Evolutionary conservation across 805 yeast species (phyloP).

Genomic region (Candida succiphila): DNA sequence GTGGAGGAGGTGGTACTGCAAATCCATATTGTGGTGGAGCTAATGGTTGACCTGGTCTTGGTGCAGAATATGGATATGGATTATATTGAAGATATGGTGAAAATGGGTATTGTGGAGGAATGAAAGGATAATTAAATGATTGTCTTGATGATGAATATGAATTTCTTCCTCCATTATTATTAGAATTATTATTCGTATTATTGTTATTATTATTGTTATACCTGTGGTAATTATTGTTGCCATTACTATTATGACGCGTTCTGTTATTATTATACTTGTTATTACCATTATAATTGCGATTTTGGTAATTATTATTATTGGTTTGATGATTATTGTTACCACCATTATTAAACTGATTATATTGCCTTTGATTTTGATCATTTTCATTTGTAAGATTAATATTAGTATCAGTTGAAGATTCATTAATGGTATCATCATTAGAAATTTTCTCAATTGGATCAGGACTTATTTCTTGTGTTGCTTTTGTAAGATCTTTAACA

Average conservation of each 20-base stretch:
- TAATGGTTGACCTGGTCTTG: too few relatives aligned
- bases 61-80: neutral
- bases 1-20: neutral
- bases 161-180: slow-evolving; percentile 4
- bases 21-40: slow-evolving; percentile 1
- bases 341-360: too few relatives aligned
- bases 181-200: slow-evolving; percentile 4
- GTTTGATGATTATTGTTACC: neutral
- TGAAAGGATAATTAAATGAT: slow-evolving; percentile 7
- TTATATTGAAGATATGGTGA: slow-evolving; percentile 8
- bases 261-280: slow-evolving; percentile 3
- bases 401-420: too few relatives aligned
- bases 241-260: slow-evolving; percentile 5
- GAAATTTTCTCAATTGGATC: slow-evolving; percentile 3
- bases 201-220: neutral
- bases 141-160: slow-evolving; percentile 2
- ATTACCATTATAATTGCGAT: neutral
- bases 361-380: too few relatives aligned
- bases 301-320: neutral
- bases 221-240: neutral
- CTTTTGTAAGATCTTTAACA: neutral
- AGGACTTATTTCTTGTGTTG: neutral
- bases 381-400: too few relatives aligned
- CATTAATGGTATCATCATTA: too few relatives aligned
- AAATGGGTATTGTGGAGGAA: slow-evolving; percentile 8